Conservation (phyloP, 805 yeast species). For the Wickerhamomyces mucosus region DNA sequence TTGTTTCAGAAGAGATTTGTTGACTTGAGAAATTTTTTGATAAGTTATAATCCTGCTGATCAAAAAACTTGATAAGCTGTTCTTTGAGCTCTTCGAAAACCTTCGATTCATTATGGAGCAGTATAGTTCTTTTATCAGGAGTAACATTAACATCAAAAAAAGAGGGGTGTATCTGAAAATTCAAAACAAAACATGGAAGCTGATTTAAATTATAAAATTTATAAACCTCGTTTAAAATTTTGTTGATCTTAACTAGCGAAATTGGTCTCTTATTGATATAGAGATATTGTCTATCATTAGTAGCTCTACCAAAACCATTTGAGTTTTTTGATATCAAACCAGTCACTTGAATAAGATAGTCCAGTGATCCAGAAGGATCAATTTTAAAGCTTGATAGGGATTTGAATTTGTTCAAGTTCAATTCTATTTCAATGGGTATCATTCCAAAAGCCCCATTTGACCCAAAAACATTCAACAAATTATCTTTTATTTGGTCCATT, state of each 20-base stretch:
- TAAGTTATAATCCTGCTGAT: conserved; percentile 24
- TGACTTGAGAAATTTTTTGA: conserved; percentile 16
- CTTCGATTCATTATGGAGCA: conserved; percentile 57
- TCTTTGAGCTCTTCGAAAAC: conserved; percentile 47
- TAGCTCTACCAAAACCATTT: conserved; percentile 66
- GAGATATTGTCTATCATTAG: conserved; percentile 66
- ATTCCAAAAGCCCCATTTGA: conserved; percentile 52
- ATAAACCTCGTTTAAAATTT: conserved; percentile 65
- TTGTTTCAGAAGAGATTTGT: neutral
- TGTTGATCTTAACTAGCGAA: conserved; percentile 39
- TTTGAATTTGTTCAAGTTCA: conserved; percentile 26
- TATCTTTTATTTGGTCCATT: conserved; percentile 35
- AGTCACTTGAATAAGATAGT: conserved; percentile 27
- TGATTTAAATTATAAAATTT: conserved; percentile 64
- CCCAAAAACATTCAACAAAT: conserved; percentile 64
- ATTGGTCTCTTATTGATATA: conserved; percentile 77
- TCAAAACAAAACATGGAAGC: conserved; percentile 57
- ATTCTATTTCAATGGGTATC: conserved; percentile 33
- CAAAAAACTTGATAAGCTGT: conserved; percentile 39
- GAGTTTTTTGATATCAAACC: conserved; percentile 74
- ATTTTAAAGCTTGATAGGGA: conserved; percentile 8
- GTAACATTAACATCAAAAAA: conserved; percentile 79
- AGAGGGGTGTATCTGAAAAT: conserved; percentile 43
- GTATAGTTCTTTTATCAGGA: conserved; percentile 76
- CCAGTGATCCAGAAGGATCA: conserved; percentile 4